phyloP scores from a whole-genome alignment of 331 rosid genomes.

The Telfairia occidentalis region DNA sequence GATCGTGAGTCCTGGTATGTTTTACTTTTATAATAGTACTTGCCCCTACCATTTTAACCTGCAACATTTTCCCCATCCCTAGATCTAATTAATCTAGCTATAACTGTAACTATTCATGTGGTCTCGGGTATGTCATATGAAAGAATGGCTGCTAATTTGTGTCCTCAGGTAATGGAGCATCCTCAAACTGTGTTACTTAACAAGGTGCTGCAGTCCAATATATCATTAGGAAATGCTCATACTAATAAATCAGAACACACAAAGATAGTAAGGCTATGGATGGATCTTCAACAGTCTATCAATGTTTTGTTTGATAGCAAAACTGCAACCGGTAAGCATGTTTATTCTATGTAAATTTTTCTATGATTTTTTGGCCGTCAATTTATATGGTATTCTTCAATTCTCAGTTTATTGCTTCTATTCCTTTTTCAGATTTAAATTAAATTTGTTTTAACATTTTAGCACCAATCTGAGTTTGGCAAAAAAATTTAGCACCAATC shows the following conservation, averaged over 20 bases:
- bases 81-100: background rate
- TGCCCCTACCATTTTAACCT: background rate
- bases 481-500: background rate
- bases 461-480: too few relatives aligned
- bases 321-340: conserved; percentile 45
- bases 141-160: conserved; percentile 11
- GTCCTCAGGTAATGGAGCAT: conserved; percentile 71
- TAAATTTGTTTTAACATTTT: background rate
- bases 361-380: background rate
- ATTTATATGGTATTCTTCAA: background rate
- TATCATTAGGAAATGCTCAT: conserved; percentile 46
- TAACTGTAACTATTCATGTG: background rate
- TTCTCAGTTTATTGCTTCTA: background rate
- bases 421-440: background rate
- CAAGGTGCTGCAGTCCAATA: conserved; percentile 64
- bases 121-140: background rate
- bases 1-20: background rate
- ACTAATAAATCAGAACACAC: conserved; percentile 29
- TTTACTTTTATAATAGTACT: background rate
- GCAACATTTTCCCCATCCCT: background rate
- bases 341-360: background rate
- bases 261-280: conserved; percentile 42
- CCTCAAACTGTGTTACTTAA: conserved; percentile 68
- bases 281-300: conserved; percentile 75
- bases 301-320: conserved; percentile 64